Percentiles rank a stretch among this genome's conserved stretches.
Evolutionary conservation across 2,329 filamentous ascomycete species (phyloP).

Genomic region (Chrysosporium queenslandicum): DNA sequence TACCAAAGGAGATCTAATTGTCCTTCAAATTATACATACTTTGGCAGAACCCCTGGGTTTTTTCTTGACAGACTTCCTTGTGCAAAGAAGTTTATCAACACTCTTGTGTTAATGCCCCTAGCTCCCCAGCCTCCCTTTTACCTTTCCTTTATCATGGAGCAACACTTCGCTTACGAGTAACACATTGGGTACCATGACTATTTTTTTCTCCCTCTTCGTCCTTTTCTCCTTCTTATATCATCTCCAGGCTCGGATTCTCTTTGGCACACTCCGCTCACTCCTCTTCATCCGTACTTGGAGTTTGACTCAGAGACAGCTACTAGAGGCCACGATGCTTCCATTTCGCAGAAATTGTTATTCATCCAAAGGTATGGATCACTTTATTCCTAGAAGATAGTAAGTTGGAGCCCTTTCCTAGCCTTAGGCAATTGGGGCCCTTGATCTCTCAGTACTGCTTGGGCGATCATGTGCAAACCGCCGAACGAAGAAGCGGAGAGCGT

Average conservation of each 20-base stretch:
- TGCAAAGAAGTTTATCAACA: background rate
- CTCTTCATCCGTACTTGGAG: no score
- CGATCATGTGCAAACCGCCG: no score
- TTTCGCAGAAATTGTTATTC: background rate
- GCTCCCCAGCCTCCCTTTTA: background rate
- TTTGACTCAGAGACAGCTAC: no score
- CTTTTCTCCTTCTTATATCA: background rate
- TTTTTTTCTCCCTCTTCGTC: background rate
- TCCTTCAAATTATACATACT: constrained; percentile 8
- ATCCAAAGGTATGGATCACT: constrained; percentile 12
- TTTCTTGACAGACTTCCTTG: background rate
- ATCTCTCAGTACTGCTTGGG: no score
- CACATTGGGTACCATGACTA: background rate
- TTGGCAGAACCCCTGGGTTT: background rate
- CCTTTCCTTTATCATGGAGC: background rate
- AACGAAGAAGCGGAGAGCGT: no score
- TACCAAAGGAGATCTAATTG: background rate
- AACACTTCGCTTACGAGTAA: background rate
- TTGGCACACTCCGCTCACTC: no score
- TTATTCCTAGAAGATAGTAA: constrained; percentile 22
- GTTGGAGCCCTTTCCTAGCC: constrained; percentile 18
- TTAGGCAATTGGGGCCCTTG: no score
- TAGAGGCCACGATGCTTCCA: no score
- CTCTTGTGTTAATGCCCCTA: background rate
- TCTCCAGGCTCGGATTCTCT: background rate